phyloP scores from a whole-genome alignment of 2,329 filamentous ascomycete genomes.

The Penicillium glabrum region DNA sequence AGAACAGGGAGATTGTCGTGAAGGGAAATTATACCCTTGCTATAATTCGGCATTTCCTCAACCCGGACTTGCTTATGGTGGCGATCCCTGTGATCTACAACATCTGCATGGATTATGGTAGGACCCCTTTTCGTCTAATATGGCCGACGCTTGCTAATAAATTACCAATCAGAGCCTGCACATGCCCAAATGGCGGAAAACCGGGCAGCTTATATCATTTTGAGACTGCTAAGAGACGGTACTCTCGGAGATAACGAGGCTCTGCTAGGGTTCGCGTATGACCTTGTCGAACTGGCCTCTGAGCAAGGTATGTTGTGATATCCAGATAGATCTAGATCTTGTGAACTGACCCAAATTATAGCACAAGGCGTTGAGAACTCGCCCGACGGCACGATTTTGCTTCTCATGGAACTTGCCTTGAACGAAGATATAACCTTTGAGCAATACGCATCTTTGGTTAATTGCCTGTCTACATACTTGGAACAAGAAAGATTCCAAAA shows the following conservation, averaged over 20 bases:
- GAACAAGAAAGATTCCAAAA: constrained; percentile 41
- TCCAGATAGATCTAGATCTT: not conserved
- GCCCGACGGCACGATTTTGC: constrained; percentile 35
- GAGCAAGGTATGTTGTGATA: constrained; percentile 36
- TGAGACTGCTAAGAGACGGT: constrained; percentile 35
- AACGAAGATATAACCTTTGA: constrained; percentile 26
- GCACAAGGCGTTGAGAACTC: constrained; percentile 35
- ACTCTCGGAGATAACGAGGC: constrained; percentile 32
- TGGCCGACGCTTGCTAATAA: not conserved
- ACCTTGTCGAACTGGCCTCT: constrained; percentile 39
- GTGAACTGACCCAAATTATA: constrained; percentile 9
- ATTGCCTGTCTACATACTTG: constrained; percentile 35
- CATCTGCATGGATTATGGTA: constrained; percentile 47
- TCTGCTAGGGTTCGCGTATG: constrained; percentile 39
- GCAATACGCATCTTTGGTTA: constrained; percentile 34
- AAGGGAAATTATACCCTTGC: constrained; percentile 39
- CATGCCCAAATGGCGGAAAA: constrained; percentile 40
- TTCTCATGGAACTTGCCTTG: constrained; percentile 35
- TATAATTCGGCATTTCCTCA: constrained; percentile 37
- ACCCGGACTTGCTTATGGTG: constrained; percentile 38
- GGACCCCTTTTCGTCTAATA: not conserved
- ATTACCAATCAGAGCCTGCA: constrained; percentile 33
- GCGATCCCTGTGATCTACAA: constrained; percentile 48
- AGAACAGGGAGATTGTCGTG: constrained; percentile 42
- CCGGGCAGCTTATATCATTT: constrained; percentile 36